phyloP scores from a whole-genome alignment of 345 rosid genomes.

The Erysimum cheiranthoides region DNA sequence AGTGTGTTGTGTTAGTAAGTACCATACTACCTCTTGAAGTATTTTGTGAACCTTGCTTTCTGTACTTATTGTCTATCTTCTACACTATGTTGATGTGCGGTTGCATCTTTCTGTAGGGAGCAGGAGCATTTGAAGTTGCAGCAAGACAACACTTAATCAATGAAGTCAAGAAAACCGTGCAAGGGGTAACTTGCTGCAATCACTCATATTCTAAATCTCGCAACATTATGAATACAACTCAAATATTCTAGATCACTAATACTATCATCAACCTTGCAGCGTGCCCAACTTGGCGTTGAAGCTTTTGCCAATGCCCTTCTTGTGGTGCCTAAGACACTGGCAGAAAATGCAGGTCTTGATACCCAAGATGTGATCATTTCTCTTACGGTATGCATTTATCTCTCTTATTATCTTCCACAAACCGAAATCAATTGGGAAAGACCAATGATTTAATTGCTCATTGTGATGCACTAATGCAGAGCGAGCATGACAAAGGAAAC shows the following conservation, averaged over 20 bases:
- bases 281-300: conserved; percentile 97
- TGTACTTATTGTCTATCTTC: neutral
- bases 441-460: neutral
- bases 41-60: conserved; percentile 16
- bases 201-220: neutral
- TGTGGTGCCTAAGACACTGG: conserved; percentile 93
- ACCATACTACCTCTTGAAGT: conserved; percentile 1
- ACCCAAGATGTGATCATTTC: conserved; percentile 93
- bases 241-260: conserved; percentile 12
- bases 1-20: conserved; percentile 87
- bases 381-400: conserved; percentile 60
- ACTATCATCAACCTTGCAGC: conserved; percentile 55
- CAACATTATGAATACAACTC: neutral
- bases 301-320: conserved; percentile 99
- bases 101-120: conserved; percentile 67
- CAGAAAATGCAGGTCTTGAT: conserved; percentile 97
- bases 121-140: conserved; percentile 99
- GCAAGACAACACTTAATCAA: conserved; percentile 83
- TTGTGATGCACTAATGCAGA: conserved; percentile 53
- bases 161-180: conserved; percentile 92
- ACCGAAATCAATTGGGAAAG: neutral
- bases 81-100: conserved; percentile 4
- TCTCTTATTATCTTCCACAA: neutral
- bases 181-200: conserved; percentile 71
- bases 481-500: conserved; percentile 92